These are phyloP conservation scores for Metschnikowia cubensis DNA, from an alignment of 805 yeast species.

Conservation along the genomic window DNA sequence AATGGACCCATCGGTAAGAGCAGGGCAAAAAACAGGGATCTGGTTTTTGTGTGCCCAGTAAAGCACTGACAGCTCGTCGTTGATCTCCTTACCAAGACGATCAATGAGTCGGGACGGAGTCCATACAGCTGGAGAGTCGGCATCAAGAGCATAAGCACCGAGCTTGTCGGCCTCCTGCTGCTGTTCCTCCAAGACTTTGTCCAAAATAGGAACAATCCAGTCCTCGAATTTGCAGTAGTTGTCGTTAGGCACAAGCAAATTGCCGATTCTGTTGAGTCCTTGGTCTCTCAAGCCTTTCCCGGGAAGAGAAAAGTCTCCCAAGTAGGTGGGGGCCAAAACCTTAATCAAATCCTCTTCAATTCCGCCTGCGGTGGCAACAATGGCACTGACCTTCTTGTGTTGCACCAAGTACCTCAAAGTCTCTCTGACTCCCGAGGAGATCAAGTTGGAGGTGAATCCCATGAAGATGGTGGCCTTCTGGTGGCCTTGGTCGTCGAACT, in stretches of 20 bases:
- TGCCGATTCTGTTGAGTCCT: conserved; percentile 98
- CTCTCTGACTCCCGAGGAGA: conserved; percentile 91
- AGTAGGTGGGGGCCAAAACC: conserved; percentile 91
- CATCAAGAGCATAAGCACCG: conserved; percentile 57
- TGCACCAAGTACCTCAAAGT: conserved; percentile 86
- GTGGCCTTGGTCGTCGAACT: conserved; percentile 69
- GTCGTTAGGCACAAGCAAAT: conserved; percentile 93
- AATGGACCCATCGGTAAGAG: conserved; percentile 95
- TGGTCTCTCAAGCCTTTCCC: conserved; percentile 84
- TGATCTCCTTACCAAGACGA: conserved; percentile 90
- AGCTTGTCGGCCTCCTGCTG: conserved; percentile 51
- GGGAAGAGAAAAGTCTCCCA: conserved; percentile 84
- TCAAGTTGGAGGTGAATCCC: conserved; percentile 95
- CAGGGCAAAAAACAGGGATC: conserved; percentile 96
- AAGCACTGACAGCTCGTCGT: conserved; percentile 87
- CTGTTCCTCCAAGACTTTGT: conserved; percentile 84
- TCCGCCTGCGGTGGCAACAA: conserved; percentile 98
- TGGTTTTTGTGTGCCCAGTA: conserved; percentile 98
- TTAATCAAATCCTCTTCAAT: conserved; percentile 96
- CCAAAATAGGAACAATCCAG: conserved; percentile 95
- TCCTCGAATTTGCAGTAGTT: conserved; percentile 97
- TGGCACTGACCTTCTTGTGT: conserved; percentile 89
- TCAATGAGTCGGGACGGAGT: conserved; percentile 92
- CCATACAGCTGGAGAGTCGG: conserved; percentile 69
- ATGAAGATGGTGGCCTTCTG: conserved; percentile 88